phyloP scores from a whole-genome alignment of 1,284 basidiomycete species.

The Sutorius eximius region DNA sequence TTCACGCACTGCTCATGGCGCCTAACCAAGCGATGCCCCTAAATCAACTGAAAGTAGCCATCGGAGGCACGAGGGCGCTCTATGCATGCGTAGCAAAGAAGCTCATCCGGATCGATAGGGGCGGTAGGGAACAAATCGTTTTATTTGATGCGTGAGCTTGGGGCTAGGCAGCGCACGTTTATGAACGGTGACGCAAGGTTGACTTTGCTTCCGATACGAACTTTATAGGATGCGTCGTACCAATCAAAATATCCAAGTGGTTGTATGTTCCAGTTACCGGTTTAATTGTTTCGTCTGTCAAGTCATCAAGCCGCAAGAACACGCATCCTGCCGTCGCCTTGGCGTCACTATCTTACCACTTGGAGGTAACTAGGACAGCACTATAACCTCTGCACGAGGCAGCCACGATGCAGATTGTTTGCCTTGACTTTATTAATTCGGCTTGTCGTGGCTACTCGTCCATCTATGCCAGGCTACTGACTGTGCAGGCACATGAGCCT shows the following conservation, averaged over 20 bases:
- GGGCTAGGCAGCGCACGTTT: slow-evolving; percentile 3
- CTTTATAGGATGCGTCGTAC: background rate
- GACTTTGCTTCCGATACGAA: too few relatives aligned
- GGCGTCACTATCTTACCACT: background rate
- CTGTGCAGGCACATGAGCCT: background rate
- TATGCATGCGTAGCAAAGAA: slow-evolving; percentile 74
- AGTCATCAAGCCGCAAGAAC: background rate
- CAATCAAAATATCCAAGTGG: background rate
- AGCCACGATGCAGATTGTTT: background rate
- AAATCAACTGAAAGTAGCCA: slow-evolving; percentile 59
- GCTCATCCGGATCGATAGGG: slow-evolving; percentile 70
- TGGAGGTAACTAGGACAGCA: background rate
- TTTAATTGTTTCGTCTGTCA: background rate
- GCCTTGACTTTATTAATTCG: background rate
- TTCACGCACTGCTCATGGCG: slow-evolving; percentile 51
- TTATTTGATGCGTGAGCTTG: slow-evolving; percentile 55
- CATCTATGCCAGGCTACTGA: background rate
- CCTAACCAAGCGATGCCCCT: slow-evolving; percentile 58
- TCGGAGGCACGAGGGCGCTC: slow-evolving; percentile 56
- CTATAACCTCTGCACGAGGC: background rate
- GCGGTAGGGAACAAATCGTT: slow-evolving; percentile 69
- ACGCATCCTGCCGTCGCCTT: background rate
- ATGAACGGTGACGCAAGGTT: background rate
- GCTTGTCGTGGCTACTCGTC: background rate
- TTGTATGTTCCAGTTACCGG: background rate